phyloP scores from a whole-genome alignment of 768 basidiomycete genomes.

The Cubamyces sp. region DNA sequence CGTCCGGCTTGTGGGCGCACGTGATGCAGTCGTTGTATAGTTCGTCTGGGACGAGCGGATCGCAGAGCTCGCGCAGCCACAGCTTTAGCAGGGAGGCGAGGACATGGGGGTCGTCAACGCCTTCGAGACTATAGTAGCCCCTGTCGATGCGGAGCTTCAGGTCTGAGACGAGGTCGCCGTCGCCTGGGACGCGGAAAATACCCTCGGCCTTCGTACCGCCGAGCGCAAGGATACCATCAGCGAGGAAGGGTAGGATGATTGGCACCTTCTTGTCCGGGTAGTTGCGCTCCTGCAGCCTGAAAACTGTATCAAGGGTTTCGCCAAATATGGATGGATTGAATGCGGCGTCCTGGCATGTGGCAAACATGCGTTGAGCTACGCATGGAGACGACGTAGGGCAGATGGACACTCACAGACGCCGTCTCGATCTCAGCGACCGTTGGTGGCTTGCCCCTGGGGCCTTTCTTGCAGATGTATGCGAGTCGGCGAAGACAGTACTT shows the following conservation, averaged over 20 bases:
- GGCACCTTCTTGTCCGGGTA: conserved; percentile 87
- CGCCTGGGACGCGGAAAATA: conserved; percentile 92
- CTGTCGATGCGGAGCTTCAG: conserved; percentile 89
- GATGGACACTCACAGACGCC: conserved; percentile 62
- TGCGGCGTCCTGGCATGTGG: conserved; percentile 73
- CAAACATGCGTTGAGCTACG: conserved; percentile 2
- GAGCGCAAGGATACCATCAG: conserved; percentile 87
- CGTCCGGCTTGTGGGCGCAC: conserved; percentile 63
- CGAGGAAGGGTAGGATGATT: conserved; percentile 92
- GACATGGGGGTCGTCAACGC: conserved; percentile 89
- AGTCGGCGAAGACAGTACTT: conserved; percentile 88
- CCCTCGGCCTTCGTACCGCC: conserved; percentile 87
- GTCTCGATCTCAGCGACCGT: conserved; percentile 87
- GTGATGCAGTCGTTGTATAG: conserved; percentile 90
- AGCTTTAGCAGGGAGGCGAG: conserved; percentile 89
- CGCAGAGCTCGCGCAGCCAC: conserved; percentile 90
- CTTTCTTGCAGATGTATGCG: conserved; percentile 74
- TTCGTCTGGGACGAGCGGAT: conserved; percentile 90
- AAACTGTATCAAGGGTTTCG: conserved; percentile 83
- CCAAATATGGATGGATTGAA: conserved; percentile 96
- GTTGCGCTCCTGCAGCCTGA: conserved; percentile 81
- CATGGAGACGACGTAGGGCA: background rate
- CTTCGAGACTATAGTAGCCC: conserved; percentile 89
- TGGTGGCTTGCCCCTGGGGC: conserved; percentile 85
- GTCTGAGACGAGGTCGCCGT: conserved; percentile 84